Percentiles rank a stretch among this genome's conserved stretches.
Conservation (phyloP, 2,329 filamentous ascomycete species). For the Alternaria sp. region DNA sequence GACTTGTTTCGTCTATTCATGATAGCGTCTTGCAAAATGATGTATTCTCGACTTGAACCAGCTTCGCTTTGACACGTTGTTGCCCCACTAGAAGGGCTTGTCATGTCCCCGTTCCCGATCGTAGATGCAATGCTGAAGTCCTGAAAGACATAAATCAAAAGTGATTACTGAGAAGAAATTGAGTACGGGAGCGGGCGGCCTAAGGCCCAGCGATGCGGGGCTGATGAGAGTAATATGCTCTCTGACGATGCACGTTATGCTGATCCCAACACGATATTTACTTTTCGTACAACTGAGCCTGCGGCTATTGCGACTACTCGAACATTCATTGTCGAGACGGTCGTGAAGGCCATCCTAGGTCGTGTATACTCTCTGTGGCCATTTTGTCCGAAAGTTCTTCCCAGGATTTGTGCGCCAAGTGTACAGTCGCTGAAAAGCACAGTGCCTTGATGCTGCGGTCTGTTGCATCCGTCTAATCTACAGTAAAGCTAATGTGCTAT, state of each 20-base stretch:
- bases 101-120: neutral
- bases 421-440: neutral
- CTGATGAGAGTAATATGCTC: neutral
- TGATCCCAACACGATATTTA: neutral
- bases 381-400: neutral
- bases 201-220: constrained; percentile 1
- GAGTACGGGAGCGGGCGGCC: neutral
- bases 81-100: too few relatives aligned
- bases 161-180: neutral
- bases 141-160: neutral
- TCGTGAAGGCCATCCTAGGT: too few relatives aligned
- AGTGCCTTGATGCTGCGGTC: neutral
- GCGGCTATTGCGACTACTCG: neutral
- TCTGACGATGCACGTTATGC: neutral
- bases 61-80: neutral
- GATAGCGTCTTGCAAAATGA: neutral
- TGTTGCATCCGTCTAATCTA: neutral
- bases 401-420: neutral
- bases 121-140: neutral
- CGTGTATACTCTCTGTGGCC: neutral
- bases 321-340: neutral
- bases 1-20: neutral
- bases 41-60: neutral
- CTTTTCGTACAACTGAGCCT: neutral
- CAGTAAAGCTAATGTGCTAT: neutral